phyloP scores from a whole-genome alignment of 2,329 filamentous ascomycete genomes.

The Epichloe festucae region DNA sequence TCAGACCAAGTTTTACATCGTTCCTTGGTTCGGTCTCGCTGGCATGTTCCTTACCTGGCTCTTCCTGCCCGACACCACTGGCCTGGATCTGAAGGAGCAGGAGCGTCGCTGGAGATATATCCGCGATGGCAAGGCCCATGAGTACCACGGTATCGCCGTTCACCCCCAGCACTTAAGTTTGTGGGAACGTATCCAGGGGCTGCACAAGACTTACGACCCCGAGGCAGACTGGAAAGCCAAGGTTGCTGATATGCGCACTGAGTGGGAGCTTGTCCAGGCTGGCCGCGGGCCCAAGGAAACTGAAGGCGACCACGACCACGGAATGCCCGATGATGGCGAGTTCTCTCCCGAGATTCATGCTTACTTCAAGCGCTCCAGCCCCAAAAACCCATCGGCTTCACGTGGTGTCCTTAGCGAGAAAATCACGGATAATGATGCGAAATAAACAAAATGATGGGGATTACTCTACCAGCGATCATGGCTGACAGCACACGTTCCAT shows the following conservation, averaged over 20 bases:
- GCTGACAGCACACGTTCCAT: too few species aligned
- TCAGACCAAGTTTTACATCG: conserved; percentile 76
- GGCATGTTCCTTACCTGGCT: conserved; percentile 72
- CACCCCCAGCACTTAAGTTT: conserved; percentile 78
- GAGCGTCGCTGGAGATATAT: conserved; percentile 89
- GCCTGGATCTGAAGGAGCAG: conserved; percentile 92
- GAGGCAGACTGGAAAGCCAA: conserved; percentile 72
- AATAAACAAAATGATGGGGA: neutral
- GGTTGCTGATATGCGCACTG: conserved; percentile 65
- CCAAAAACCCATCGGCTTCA: conserved; percentile 10
- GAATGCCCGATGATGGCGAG: conserved; percentile 32
- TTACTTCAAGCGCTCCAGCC: conserved; percentile 36
- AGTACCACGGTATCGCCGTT: conserved; percentile 89
- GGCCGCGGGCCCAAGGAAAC: conserved; percentile 35
- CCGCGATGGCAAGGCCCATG: conserved; percentile 57
- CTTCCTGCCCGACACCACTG: conserved; percentile 94
- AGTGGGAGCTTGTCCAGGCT: conserved; percentile 44
- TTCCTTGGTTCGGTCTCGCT: conserved; percentile 87
- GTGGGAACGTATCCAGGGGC: conserved; percentile 72
- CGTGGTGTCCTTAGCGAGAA: conserved; percentile 19
- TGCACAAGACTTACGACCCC: conserved; percentile 72
- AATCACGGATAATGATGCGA: conserved; percentile 4
- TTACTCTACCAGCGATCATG: neutral
- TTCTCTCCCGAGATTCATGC: conserved; percentile 40
- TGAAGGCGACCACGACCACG: conserved; percentile 22